Conservation (phyloP, 768 basidiomycete genomes). For the Russula virescens region DNA sequence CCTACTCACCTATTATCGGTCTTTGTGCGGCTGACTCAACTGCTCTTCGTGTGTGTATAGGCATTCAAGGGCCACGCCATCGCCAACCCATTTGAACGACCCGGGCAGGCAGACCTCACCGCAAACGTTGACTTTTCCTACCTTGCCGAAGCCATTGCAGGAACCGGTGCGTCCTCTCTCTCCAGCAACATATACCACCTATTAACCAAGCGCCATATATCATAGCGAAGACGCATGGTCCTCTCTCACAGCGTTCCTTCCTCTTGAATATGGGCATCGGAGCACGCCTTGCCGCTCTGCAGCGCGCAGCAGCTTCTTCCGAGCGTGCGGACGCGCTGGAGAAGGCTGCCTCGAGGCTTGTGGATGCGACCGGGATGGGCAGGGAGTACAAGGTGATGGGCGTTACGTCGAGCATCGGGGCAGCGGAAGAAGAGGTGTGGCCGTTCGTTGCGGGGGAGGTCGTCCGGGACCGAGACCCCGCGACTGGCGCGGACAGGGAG, state of each 20-base stretch:
- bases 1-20: neutral
- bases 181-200: neutral
- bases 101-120: slow-evolving; percentile 88
- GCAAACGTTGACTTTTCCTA: slow-evolving; percentile 96
- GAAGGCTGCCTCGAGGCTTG: slow-evolving; percentile 60
- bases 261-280: slow-evolving; percentile 71
- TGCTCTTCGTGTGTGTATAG: slow-evolving; percentile 35
- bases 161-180: slow-evolving; percentile 45
- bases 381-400: slow-evolving; percentile 80
- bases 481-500: neutral
- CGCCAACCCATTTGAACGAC: slow-evolving; percentile 75
- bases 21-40: neutral
- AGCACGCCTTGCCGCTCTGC: slow-evolving; percentile 57
- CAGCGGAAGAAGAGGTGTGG: slow-evolving; percentile 26
- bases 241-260: slow-evolving; percentile 72
- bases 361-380: slow-evolving; percentile 83
- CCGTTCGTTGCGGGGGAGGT: slow-evolving; percentile 21
- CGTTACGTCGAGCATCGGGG: slow-evolving; percentile 30
- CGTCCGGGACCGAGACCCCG: neutral
- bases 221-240: slow-evolving; percentile 47
- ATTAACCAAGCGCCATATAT: neutral
- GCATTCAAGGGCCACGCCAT: slow-evolving; percentile 86
- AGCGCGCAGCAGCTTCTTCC: slow-evolving; percentile 42
- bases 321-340: slow-evolving; percentile 50
- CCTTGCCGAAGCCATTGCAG: slow-evolving; percentile 68